These are phyloP conservation scores for Akanthomyces dipterigenus DNA, from an alignment of 2,329 filamentous ascomycete species.

Conservation along the genomic window DNA sequence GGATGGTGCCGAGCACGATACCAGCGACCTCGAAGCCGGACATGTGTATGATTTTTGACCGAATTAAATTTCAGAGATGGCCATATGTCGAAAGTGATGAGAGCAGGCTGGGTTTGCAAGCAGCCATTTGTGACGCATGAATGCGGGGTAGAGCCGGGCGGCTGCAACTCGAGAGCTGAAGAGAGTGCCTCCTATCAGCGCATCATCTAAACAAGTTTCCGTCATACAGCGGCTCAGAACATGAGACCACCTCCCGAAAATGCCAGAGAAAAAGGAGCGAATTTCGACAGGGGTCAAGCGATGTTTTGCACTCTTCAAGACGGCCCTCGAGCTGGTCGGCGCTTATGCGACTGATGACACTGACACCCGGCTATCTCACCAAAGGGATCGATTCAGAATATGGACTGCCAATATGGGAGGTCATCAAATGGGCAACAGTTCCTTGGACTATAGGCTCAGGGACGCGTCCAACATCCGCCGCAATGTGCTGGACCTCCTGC, in stretches of 20 bases:
- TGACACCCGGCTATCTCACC: neutral
- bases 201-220: neutral
- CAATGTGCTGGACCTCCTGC: neutral
- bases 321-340: rapidly evolving
- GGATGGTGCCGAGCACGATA: conserved; percentile 15
- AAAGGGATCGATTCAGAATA: neutral
- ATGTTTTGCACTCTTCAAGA: neutral
- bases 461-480: neutral
- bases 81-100: too few species aligned
- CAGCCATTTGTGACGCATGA: too few species aligned
- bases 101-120: too few species aligned
- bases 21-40: conserved; percentile 16
- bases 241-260: neutral
- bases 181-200: neutral
- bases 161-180: too few species aligned
- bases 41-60: too few species aligned
- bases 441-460: neutral
- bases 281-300: neutral
- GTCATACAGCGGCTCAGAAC: neutral
- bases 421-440: neutral
- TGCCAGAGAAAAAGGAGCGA: neutral
- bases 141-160: too few species aligned
- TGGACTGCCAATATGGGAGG: neutral
- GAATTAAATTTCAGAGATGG: too few species aligned
- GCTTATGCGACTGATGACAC: neutral